Base-by-base conservation (phyloP, 495 filamentous ascomycete species). In the Cenococcum geophilum region DNA sequence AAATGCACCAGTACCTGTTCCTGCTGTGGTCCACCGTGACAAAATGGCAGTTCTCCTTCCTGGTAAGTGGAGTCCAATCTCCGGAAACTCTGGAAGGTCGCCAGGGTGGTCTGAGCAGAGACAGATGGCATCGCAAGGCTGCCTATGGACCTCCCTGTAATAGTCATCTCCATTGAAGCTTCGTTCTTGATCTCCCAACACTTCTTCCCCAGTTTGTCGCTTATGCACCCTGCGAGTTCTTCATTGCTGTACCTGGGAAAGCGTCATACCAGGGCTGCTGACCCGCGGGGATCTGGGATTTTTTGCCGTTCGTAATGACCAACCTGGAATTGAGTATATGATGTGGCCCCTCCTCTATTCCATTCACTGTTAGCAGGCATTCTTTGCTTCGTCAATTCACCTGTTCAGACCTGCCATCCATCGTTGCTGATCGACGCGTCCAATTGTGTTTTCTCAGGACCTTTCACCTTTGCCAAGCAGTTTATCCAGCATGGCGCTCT, bases 221-320 rank as follows among this genome's bases (percentile, higher is more conserved):
- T 59, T 63, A 67, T 63, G 64, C 64, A 63, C 10, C 22, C 45
- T 59, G 56, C 49, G 37, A 45, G 12, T 35, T 45, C 51, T 63
- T 61, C 60, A 60, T 55, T 57, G 56, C 57, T 49, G 55, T 62
- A 45, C 55, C 50, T 56, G 20, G 58, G 10, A 52, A 56, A 35
- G 51, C 64, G 64, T 63, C 64, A 67, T 60, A 12, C 47, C 50
- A 34, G 27, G 11, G 40, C 35, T 16, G 55, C 45, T 20, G 49
- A 63, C 27, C 27, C 56, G 64, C 60, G 64, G 64, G 64, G 64
- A 67, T 54, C 53, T 49, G 5, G 50, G 48, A 64, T 35, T 22
- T 54, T 37, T 12, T 11, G 49, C 23, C 25, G 23, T 8, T 14
- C 52, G 45, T 45, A 0, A 23, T 34, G 43, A 22, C 50, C 20